A percentile compares a stretch with the other conserved stretches of the same genome.
Conservation (phyloP, 176 grass and related monocot genomes). For the Hsuehochloa calcarea region DNA sequence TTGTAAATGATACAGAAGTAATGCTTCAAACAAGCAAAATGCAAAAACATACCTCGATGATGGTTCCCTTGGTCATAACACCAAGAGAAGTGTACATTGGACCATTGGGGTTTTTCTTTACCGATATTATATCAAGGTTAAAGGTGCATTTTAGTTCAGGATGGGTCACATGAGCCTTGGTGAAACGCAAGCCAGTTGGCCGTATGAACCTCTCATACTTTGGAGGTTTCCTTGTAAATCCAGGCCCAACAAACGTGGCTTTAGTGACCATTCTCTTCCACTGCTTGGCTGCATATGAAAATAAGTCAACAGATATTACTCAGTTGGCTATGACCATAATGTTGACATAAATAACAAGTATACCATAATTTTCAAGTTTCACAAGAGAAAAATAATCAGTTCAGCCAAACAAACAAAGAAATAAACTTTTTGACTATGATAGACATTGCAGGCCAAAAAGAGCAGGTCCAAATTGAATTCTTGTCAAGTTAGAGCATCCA, state of each 20-base stretch:
- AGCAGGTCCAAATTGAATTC: neutral
- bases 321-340: neutral
- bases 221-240: constrained; percentile 83
- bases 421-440: neutral
- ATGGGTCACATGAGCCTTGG: constrained; percentile 75
- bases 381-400: neutral
- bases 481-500: neutral
- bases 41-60: constrained; percentile 58
- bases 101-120: constrained; percentile 84
- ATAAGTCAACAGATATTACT: neutral
- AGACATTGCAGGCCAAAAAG: neutral
- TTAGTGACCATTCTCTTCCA: constrained; percentile 96
- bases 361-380: neutral
- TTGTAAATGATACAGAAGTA: neutral
- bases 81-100: constrained; percentile 86
- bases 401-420: neutral
- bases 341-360: neutral
- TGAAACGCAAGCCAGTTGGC: constrained; percentile 68
- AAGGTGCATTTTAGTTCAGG: constrained; percentile 84
- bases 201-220: constrained; percentile 86
- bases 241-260: constrained; percentile 71
- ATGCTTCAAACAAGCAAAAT: neutral
- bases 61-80: constrained; percentile 70
- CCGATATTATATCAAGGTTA: constrained; percentile 80
- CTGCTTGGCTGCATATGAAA: constrained; percentile 61